phyloP scores from a whole-genome alignment of 1,284 basidiomycete genomes.

The Gymnopus androsaceus region DNA sequence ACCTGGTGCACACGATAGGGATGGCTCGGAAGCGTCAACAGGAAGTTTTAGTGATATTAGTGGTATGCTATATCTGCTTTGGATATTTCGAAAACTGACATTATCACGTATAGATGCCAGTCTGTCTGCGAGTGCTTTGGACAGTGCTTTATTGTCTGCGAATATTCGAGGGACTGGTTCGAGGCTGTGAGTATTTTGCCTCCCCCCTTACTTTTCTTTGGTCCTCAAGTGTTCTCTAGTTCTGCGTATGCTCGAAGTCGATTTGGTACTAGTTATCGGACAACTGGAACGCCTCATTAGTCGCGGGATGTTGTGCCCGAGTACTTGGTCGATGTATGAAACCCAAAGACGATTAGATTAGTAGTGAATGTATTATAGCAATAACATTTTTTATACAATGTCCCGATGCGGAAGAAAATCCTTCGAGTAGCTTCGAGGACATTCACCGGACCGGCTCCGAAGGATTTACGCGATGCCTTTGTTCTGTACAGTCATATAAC shows the following conservation, averaged over 20 bases:
- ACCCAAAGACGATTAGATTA: too few relatives aligned
- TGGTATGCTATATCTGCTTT: slow-evolving; percentile 46
- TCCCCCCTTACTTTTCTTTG: neutral
- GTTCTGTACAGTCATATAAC: too few relatives aligned
- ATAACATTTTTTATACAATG: too few relatives aligned
- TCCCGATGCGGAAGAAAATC: too few relatives aligned
- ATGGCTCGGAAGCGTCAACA: slow-evolving; percentile 63
- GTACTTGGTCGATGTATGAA: too few relatives aligned
- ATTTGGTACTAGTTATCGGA: slow-evolving; percentile 24
- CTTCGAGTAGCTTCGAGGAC: too few relatives aligned
- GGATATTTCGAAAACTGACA: neutral
- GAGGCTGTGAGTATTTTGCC: slow-evolving; percentile 18
- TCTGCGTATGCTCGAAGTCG: slow-evolving; percentile 48
- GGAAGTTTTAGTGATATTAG: slow-evolving; percentile 79
- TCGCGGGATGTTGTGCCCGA: too few relatives aligned
- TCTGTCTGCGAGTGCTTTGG: slow-evolving; percentile 71
- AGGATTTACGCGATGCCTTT: too few relatives aligned
- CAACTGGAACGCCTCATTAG: neutral
- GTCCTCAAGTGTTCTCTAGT: slow-evolving; percentile 28
- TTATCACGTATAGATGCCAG: slow-evolving; percentile 52
- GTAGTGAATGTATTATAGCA: too few relatives aligned
- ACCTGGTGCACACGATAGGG: slow-evolving; percentile 60
- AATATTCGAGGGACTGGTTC: slow-evolving; percentile 58
- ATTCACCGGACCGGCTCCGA: too few relatives aligned
- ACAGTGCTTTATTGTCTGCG: slow-evolving; percentile 71